Conservation (phyloP, 2,329 filamentous ascomycete genomes). For the Mycocentrospora acerina region DNA sequence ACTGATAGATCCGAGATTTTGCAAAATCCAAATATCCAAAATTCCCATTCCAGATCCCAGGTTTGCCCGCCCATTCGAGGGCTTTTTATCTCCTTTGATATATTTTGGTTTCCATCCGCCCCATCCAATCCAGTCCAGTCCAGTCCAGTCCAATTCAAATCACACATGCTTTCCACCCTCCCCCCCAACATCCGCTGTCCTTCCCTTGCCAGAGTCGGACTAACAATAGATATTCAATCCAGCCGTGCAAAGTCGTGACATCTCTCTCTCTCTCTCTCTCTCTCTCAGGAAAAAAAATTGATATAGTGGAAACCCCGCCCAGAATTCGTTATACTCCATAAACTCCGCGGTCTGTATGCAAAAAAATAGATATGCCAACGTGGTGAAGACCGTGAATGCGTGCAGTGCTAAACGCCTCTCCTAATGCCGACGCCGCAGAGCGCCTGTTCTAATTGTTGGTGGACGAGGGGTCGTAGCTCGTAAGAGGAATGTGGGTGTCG, state of each 20-base stretch:
- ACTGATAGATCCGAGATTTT: no score
- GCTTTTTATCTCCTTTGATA: no score
- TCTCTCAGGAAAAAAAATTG: no score
- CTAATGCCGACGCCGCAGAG: constrained; percentile 37
- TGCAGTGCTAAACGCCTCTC: constrained; percentile 37
- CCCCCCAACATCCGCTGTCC: constrained; percentile 1
- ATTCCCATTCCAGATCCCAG: no score
- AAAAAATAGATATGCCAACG: constrained; percentile 25
- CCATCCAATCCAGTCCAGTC: no score
- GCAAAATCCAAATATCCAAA: no score
- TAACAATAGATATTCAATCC: constrained; percentile 7
- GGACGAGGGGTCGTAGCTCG: constrained; percentile 30
- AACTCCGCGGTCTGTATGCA: constrained; percentile 37
- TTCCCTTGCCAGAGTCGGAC: not conserved
- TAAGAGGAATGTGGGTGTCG: constrained; percentile 18
- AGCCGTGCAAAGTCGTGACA: constrained; percentile 25
- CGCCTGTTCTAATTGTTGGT: constrained; percentile 33
- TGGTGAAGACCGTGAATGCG: constrained; percentile 29
- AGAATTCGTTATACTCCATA: constrained; percentile 25
- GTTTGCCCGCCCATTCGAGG: no score
- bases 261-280: no score
- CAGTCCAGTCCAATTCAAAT: no score
- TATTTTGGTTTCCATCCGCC: no score
- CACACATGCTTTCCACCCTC: no score
- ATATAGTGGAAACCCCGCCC: constrained; percentile 11